A percentile compares a stretch with the other conserved stretches of the same genome.
phyloP scores from a whole-genome alignment of 192 early-diverging fungal genomes.

The Coemansia sp. region DNA sequence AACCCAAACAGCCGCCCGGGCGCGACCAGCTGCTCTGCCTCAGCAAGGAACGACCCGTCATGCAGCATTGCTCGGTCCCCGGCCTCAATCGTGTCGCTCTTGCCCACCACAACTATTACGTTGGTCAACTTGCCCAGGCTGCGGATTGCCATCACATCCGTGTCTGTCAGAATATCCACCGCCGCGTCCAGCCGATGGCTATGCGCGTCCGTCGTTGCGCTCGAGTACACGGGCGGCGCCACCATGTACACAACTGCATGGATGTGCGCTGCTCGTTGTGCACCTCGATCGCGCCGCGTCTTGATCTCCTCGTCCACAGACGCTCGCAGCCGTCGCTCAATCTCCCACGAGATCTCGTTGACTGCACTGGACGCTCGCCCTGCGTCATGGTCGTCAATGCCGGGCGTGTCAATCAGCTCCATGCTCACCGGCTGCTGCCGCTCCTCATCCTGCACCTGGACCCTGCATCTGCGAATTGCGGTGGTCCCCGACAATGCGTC shows the following conservation, averaged over 20 bases:
- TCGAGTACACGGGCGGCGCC: slow-evolving; percentile 33
- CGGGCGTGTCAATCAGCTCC: slow-evolving; percentile 45
- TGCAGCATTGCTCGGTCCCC: slow-evolving; percentile 21
- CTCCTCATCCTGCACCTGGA: slow-evolving; percentile 10
- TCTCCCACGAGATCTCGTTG: slow-evolving; percentile 20
- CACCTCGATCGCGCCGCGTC: slow-evolving; percentile 8
- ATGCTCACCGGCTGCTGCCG: slow-evolving; percentile 3
- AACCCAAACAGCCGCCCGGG: slow-evolving; percentile 33
- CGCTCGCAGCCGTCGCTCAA: slow-evolving; percentile 26
- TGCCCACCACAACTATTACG: slow-evolving; percentile 37
- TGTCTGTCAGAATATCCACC: slow-evolving; percentile 14
- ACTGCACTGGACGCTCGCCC: slow-evolving; percentile 4
- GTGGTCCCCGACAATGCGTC: slow-evolving; percentile 30
- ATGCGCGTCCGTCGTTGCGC: slow-evolving; percentile 20
- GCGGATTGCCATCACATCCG: slow-evolving; percentile 26
- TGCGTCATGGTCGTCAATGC: slow-evolving; percentile 23
- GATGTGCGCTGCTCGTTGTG: slow-evolving; percentile 7
- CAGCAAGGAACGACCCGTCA: slow-evolving; percentile 13
- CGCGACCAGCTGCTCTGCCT: slow-evolving; percentile 3
- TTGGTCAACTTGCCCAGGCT: slow-evolving; percentile 22
- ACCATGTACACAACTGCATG: slow-evolving; percentile 36
- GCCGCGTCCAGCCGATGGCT: slow-evolving; percentile 21
- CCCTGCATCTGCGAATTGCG: slow-evolving; percentile 13
- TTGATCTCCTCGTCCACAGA: slow-evolving; percentile 31
- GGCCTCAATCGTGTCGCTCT: slow-evolving; percentile 35